Base-by-base conservation (phyloP, 2,329 filamentous ascomycete genomes). In the Sphaerulina populicola region DNA sequence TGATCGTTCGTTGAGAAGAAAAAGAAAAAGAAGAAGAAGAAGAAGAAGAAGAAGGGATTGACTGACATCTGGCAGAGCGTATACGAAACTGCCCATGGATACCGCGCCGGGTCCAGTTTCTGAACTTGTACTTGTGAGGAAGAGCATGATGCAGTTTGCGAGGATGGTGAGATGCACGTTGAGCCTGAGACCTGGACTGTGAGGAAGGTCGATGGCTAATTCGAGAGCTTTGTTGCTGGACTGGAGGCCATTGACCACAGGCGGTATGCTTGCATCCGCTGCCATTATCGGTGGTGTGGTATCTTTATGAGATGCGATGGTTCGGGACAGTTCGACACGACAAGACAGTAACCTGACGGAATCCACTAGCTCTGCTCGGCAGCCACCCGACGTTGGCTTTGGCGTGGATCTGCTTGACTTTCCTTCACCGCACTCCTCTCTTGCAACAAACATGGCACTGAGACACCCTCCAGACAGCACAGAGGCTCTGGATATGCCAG, bases 21-120 rank as follows among this genome's bases (percentile, higher is more conserved):
- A 23, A 6, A 23, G 21, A 3, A 6, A 23, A n/a, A n/a, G n/a
- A n/a, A n/a, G n/a, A n/a, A n/a, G 2, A 18, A 18, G 18, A 18
- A 18, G 18, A 18, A 18, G 18, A 18, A 18, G 2, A 18, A 18
- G 18, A 18, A 18, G 18, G 18, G 18, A 18, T 2, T 18, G 18
- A 47, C 74, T 62, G 73, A 95, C 93, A 71, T 95, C 86, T 12
- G 93, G 91, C 67, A 98, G 80, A 2, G 90, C 87, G 66, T 95
- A 97, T 41, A 97, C 87, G 65, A 97, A 91, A 44, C 88, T 95
- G 2, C 93, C 91, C 69, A 97, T 77, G 1, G 69, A 60, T 2
- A 71, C 44, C 78, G 72, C 37, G 78, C 42, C 38, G 45, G 51
- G 59, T 39, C 64, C 56, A 1, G 68, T 62, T 15, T 73, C 77